Conservation (phyloP, 2,329 filamentous ascomycete genomes). For the Xylariaceae sp. region DNA sequence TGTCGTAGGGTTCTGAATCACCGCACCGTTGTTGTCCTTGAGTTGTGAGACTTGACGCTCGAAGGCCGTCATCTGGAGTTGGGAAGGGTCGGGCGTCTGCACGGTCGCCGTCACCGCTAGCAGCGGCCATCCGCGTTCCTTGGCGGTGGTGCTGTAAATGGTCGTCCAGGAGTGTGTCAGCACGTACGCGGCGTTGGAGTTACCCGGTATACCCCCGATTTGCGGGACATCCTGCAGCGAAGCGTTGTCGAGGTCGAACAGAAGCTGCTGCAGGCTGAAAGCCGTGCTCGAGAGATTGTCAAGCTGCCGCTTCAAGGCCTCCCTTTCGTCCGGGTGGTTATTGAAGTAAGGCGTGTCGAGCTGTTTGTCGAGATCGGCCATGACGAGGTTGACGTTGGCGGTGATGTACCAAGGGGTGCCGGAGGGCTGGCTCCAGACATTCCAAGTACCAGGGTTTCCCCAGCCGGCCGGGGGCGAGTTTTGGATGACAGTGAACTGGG, state of each 20-base stretch:
- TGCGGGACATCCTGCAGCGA: background rate
- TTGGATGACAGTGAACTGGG: constrained; percentile 3
- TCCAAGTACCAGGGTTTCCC: background rate
- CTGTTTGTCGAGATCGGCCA: background rate
- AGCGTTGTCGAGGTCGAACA: constrained; percentile 1
- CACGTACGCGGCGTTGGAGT: background rate
- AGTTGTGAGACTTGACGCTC: background rate
- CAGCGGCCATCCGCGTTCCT: background rate
- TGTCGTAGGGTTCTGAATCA: background rate
- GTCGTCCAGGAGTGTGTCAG: background rate
- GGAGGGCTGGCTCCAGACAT: background rate
- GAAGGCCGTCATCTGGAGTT: background rate
- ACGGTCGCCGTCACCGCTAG: background rate
- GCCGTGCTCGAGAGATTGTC: background rate
- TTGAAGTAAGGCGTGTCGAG: background rate
- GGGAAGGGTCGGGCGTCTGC: background rate
- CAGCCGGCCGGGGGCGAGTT: background rate
- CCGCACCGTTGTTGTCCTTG: background rate
- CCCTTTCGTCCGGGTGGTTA: background rate
- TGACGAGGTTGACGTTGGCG: background rate
- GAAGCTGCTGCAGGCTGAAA: background rate
- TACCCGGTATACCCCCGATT: background rate
- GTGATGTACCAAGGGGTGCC: background rate
- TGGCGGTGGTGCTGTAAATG: background rate
- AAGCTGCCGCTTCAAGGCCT: background rate